Base-by-base conservation (phyloP, 139 green algal species). In the Yamagishiella unicocca region DNA sequence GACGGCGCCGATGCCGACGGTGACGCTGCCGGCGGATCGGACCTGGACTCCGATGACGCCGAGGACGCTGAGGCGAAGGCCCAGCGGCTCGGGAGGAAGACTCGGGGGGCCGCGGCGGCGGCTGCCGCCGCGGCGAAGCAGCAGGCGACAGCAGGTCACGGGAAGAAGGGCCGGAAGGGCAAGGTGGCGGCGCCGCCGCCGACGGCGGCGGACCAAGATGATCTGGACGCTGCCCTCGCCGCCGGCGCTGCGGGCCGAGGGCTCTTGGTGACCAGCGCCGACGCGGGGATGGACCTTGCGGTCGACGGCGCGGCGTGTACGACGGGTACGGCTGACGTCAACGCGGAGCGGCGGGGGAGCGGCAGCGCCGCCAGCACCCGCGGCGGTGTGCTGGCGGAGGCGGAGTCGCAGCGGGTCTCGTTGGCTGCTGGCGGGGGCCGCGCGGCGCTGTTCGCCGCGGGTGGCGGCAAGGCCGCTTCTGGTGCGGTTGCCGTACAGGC, bases 21-120 rank as follows among this genome's bases (percentile, higher is more conserved):
- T 7, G 84, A 62, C 14, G 87, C 46, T 33, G 43, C 24, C 10
- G 53, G 66, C 38, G 74, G 19, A 14, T 58, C 72, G 4, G 35
- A 61, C 0, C 40, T 67, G 27, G 90, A 77, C 2, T 79, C 40
- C 5, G 89, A 90, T 27, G 83, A 89, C 24, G 64, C 81, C 19
- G 89, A 93, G 70, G 88, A 91, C 54, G 89, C 80, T 19, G 80
- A 91, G 40, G 87, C 91, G 6, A 91, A 90, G 87, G 91, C 89
- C 19, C 73, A 89, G 72, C 71, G 89, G 27, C 35, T 92, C 33
- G 66, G 37, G 1, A 46, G 70, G 31, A 54, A 42, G n/a, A 42
- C 84, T 6, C 5, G 27, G 82, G 31, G 43, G 78, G 37, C 46
- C 33, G 66, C 43, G 2, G 66, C 42, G 46, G 31, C 33, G 55